Evolutionary conservation across 306 rosid genomes (phyloP), one percentile per base, ranked within the genome.

Genomic region (Mimosa bimucronata): DNA sequence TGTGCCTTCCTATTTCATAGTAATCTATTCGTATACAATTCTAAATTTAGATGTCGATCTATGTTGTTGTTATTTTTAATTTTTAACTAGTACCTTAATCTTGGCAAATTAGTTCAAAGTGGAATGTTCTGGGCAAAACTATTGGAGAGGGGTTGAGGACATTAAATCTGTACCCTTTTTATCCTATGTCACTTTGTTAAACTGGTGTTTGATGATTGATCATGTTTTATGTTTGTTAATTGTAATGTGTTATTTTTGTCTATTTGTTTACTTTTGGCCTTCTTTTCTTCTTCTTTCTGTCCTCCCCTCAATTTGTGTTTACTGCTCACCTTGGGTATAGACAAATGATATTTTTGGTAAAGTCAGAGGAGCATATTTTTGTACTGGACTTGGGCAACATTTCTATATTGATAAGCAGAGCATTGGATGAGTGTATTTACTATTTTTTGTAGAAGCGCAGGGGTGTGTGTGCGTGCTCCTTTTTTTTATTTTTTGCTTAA

Each of bases 401-500:
- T 53, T 53, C 61, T 53, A 2, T n/a, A 7, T 53, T 21, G 2
- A n/a, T 19, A 19, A n/a, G 26, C 61, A 53, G 61, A 53, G 26
- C 26, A 53, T 53, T 53, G n/a, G n/a, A n/a, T 53, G 61, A 8
- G 12, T 53, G 61, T 53, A 3, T 53, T n/a, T 53, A 19, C 12
- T n/a, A n/a, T 19, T 21, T 55, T 21, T 55, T 55, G 62, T 55
- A 26, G 69, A 28, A 14, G 5, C 18, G 15, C 5, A 6, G 3
- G 38, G 3, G 14, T 44, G 16, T 46, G 19, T 45, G 18, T 64
- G 12, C 29, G 13, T n/a, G n/a, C n/a, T n/a, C n/a, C n/a, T n/a
- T n/a, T n/a, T n/a, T n/a, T n/a, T n/a, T n/a, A n/a, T n/a, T n/a
- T 30, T 46, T 66, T 38, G 73, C 53, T 67, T 68, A 21, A 68